These are phyloP conservation scores for Debaryomyces psychrophilus DNA, from an alignment of 1,139 yeast genomes.

Conservation along the genomic window DNA sequence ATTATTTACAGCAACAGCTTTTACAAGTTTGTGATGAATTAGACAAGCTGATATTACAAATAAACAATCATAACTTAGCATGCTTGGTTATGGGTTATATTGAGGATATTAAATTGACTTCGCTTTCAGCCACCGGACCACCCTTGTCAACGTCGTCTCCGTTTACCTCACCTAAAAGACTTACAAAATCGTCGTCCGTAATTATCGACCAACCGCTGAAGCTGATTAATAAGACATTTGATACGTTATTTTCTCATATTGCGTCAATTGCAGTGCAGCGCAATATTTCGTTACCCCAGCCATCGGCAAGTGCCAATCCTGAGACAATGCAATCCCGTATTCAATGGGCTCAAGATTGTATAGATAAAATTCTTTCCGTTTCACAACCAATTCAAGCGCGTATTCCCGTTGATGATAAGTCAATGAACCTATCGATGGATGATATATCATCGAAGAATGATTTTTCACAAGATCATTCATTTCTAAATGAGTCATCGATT, in stretches of 20 bases:
- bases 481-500: conserved; percentile 31
- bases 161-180: conserved; percentile 7
- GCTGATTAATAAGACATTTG: conserved; percentile 29
- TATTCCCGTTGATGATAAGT: conserved; percentile 15
- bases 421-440: conserved; percentile 17
- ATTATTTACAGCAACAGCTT: conserved; percentile 37
- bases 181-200: neutral
- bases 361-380: conserved; percentile 38
- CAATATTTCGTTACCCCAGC: conserved; percentile 51
- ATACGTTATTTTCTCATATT: conserved; percentile 54
- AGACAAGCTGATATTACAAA: conserved; percentile 29
- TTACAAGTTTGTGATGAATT: conserved; percentile 33
- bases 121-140: conserved; percentile 9
- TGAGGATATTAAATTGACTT: conserved; percentile 42
- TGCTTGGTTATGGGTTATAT: conserved; percentile 50
- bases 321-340: conserved; percentile 37
- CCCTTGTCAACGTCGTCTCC: conserved; percentile 1
- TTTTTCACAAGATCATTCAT: conserved; percentile 20
- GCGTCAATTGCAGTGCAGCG: conserved; percentile 59
- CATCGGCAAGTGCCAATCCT: conserved; percentile 31
- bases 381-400: conserved; percentile 1
- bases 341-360: conserved; percentile 58
- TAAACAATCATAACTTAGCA: conserved; percentile 47
- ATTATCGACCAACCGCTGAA: conserved; percentile 6
- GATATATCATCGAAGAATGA: conserved; percentile 18